These are phyloP conservation scores for Monilinia fructicola DNA, from an alignment of 2,329 filamentous ascomycete species.

Conservation along the genomic window DNA sequence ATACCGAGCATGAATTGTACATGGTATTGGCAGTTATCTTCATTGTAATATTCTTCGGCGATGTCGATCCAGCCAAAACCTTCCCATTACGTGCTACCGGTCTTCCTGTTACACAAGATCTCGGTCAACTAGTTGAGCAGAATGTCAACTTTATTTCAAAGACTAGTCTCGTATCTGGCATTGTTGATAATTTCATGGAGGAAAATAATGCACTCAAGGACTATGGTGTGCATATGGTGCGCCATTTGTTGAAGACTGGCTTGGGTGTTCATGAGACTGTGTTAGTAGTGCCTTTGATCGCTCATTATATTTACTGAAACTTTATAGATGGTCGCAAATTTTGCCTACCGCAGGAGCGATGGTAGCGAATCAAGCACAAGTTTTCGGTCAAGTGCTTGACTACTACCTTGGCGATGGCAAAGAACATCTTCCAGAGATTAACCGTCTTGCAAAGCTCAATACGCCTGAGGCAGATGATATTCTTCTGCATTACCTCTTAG, in stretches of 20 bases:
- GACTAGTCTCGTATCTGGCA: slow-evolving; percentile 22
- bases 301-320: slow-evolving; percentile 35
- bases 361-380: slow-evolving; percentile 68
- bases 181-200: slow-evolving; percentile 46
- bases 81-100: slow-evolving; percentile 59
- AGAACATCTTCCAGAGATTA: slow-evolving; percentile 58
- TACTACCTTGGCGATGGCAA: slow-evolving; percentile 63
- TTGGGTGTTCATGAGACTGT: slow-evolving; percentile 55
- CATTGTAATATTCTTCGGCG: slow-evolving; percentile 65
- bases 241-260: slow-evolving; percentile 61
- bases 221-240: slow-evolving; percentile 65
- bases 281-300: slow-evolving; percentile 52
- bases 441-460: slow-evolving; percentile 55
- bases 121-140: slow-evolving; percentile 61
- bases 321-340: slow-evolving; percentile 53
- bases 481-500: slow-evolving; percentile 67
- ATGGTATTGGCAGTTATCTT: slow-evolving; percentile 47
- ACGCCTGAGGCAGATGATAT: slow-evolving; percentile 57
- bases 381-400: slow-evolving; percentile 70
- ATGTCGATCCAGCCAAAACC: slow-evolving; percentile 63
- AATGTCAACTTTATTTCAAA: slow-evolving; percentile 54
- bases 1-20: slow-evolving; percentile 50
- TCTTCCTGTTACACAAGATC: slow-evolving; percentile 60
- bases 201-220: slow-evolving; percentile 41
- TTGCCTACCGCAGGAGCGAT: slow-evolving; percentile 64